Percentiles rank a stretch among this genome's conserved stretches.
These are phyloP conservation scores for Chrysanthemum makinoi DNA, from an alignment of 129 eudicot genomes.

Conservation along the genomic window DNA sequence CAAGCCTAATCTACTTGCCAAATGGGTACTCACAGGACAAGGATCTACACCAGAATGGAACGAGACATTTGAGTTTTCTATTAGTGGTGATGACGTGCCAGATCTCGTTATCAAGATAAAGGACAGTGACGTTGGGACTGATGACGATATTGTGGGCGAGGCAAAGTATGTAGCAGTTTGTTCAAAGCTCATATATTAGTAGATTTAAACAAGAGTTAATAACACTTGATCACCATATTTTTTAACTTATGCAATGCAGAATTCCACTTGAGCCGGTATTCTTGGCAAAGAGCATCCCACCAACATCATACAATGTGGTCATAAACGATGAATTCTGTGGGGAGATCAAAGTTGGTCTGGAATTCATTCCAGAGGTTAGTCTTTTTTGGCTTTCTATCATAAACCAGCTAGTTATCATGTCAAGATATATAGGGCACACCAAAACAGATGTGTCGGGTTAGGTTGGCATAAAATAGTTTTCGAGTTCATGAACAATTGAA, in stretches of 20 bases:
- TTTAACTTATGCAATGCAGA: conserved; percentile 35
- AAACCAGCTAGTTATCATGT: background rate
- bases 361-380: conserved; percentile 75
- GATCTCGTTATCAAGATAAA: conserved; percentile 54
- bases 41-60: conserved; percentile 86
- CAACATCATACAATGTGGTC: conserved; percentile 67
- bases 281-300: conserved; percentile 56
- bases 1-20: background rate
- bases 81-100: conserved; percentile 40
- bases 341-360: conserved; percentile 67
- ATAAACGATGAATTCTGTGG: conserved; percentile 64
- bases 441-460: too few relatives aligned
- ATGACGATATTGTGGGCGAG: conserved; percentile 72
- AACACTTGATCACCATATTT: background rate
- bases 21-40: conserved; percentile 46
- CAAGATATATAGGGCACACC: background rate
- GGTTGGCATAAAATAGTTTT: background rate
- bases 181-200: background rate
- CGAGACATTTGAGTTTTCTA: conserved; percentile 54
- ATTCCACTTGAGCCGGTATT: conserved; percentile 60
- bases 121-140: conserved; percentile 62
- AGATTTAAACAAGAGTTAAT: background rate
- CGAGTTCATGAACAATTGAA: too few relatives aligned
- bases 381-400: background rate
- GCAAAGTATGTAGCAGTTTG: conserved; percentile 40